Conservation (phyloP, 2,329 filamentous ascomycete genomes). For the Aspergillus sp. region DNA sequence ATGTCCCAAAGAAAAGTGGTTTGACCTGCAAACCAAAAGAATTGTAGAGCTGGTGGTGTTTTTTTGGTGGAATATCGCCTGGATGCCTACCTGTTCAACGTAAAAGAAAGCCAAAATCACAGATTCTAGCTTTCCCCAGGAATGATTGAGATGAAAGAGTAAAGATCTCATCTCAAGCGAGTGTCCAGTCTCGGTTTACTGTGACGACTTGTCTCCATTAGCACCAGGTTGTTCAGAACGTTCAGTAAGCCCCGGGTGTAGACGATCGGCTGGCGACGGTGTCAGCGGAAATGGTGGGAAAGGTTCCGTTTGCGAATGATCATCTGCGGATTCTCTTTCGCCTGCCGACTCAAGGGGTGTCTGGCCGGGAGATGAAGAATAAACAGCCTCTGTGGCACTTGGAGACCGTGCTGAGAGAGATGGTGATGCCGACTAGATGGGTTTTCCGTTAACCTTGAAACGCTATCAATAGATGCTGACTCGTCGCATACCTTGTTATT, state of each 20-base stretch:
- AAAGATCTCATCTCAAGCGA: too few relatives aligned
- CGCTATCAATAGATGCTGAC: slow-evolving; percentile 3
- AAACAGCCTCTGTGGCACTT: slow-evolving; percentile 2
- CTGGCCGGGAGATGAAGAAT: slow-evolving; percentile 4
- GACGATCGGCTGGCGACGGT: slow-evolving; percentile 5
- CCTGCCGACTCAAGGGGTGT: slow-evolving; percentile 7
- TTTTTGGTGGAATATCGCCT: background rate
- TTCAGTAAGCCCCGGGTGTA: too few relatives aligned
- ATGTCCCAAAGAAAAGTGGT: background rate
- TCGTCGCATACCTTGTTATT: slow-evolving; percentile 25
- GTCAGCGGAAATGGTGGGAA: slow-evolving; percentile 29
- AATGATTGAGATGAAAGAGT: too few relatives aligned
- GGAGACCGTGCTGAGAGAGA: slow-evolving; percentile 6
- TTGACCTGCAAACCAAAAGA: slow-evolving; percentile 6
- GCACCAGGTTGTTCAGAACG: too few relatives aligned
- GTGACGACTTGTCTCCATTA: too few relatives aligned
- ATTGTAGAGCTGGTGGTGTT: background rate
- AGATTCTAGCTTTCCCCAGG: too few relatives aligned
- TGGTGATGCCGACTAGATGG: slow-evolving; percentile 6
- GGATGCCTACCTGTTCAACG: too few relatives aligned
- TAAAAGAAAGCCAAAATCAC: too few relatives aligned
- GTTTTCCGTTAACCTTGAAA: too few relatives aligned
- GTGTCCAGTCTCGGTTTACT: too few relatives aligned
- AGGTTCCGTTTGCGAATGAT: slow-evolving; percentile 22
- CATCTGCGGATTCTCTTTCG: slow-evolving; percentile 3